Evolutionary conservation across 768 basidiomycete genomes (phyloP).

Genomic region (Dioszegia hungarica): DNA sequence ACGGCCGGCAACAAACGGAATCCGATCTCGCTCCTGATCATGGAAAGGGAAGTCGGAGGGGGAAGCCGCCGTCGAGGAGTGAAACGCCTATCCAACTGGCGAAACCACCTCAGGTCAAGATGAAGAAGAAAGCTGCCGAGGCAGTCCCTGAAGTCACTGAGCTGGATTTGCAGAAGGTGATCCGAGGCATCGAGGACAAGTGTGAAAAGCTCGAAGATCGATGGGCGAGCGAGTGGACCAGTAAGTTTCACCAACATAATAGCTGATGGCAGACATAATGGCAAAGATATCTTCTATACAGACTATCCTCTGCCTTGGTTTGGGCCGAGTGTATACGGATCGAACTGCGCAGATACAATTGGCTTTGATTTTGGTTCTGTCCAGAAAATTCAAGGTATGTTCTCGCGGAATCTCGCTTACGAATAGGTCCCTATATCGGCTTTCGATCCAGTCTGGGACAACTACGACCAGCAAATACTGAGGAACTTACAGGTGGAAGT

Average conservation of each 20-base stretch:
- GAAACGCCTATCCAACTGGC: no score
- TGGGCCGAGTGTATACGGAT: slow-evolving; percentile 28
- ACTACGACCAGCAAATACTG: slow-evolving; percentile 20
- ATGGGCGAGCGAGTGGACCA: slow-evolving; percentile 27
- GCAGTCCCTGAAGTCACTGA: no score
- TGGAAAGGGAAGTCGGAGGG: background rate
- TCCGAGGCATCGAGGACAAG: slow-evolving; percentile 20
- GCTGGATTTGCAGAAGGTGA: no score
- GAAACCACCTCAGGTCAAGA: no score
- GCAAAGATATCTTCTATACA: background rate
- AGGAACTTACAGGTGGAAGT: slow-evolving; percentile 7
- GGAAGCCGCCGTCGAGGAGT: no score
- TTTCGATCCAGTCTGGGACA: slow-evolving; percentile 36
- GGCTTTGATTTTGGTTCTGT: slow-evolving; percentile 30
- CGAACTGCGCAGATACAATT: slow-evolving; percentile 40
- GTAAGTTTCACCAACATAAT: slow-evolving; percentile 8
- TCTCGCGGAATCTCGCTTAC: slow-evolving; percentile 9
- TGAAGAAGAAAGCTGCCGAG: no score
- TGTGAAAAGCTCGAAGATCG: slow-evolving; percentile 27
- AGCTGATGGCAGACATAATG: background rate
- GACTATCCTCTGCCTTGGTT: slow-evolving; percentile 26
- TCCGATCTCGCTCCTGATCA: no score
- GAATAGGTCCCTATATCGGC: slow-evolving; percentile 26
- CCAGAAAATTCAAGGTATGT: slow-evolving; percentile 13
- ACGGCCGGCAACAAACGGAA: slow-evolving; percentile 2